These are phyloP conservation scores for Perilla frutescens DNA, from an alignment of 257 asterid genomes.

Conservation along the genomic window DNA sequence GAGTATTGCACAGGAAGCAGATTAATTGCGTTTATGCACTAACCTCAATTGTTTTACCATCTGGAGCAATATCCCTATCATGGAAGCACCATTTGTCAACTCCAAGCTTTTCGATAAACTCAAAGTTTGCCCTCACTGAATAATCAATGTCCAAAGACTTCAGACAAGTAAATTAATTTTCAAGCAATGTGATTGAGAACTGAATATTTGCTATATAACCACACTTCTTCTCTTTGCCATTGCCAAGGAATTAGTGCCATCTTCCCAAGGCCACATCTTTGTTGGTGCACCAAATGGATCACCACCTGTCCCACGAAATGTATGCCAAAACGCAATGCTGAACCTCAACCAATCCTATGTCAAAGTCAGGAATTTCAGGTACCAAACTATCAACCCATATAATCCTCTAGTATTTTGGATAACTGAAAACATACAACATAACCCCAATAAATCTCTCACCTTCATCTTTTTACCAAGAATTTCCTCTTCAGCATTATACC, in stretches of 20 bases:
- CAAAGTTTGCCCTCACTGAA: conserved; percentile 97
- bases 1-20: background rate
- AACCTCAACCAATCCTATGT: conserved; percentile 93
- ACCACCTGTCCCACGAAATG: conserved; percentile 96
- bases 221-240: conserved; percentile 96
- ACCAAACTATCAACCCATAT: background rate
- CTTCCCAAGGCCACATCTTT: conserved; percentile 99
- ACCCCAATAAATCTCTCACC: conserved; percentile 50
- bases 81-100: conserved; percentile 95
- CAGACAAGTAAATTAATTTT: conserved; percentile 1
- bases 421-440: conserved; percentile 14
- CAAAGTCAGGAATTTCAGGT: background rate
- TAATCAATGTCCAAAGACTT: conserved; percentile 34
- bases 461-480: conserved; percentile 95
- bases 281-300: conserved; percentile 98
- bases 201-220: conserved; percentile 9
- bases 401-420: background rate
- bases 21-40: conserved; percentile 23
- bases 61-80: conserved; percentile 95
- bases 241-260: conserved; percentile 88
- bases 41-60: conserved; percentile 91
- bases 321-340: conserved; percentile 99
- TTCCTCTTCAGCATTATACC: conserved; percentile 94
- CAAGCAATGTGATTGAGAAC: background rate
- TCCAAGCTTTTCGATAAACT: conserved; percentile 91